Evolutionary conservation across 495 filamentous ascomycete genomes (phyloP), one percentile per base, ranked within the genome.

Genomic region (Penicillium atrosanguineum): DNA sequence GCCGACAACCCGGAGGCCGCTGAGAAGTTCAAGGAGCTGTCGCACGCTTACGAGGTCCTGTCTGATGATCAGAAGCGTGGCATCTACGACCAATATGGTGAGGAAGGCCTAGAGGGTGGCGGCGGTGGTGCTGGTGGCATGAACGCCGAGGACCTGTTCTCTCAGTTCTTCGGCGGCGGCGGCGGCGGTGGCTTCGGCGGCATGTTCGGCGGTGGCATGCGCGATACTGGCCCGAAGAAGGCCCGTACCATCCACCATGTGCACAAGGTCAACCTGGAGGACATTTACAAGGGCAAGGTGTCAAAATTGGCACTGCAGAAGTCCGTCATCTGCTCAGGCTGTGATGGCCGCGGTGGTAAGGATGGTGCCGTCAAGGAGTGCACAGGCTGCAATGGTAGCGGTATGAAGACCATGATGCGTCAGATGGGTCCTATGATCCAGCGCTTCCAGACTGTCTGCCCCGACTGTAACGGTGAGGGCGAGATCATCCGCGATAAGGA

Each of bases 381-480:
- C 77, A 65, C 83, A 26, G 87, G 88, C 56, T 99, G 94, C 71
- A 90, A 95, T 55, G 94, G 94, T 62, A 81, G 85, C 55, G 95
- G 94, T 73, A 95, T 96, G 89, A 97, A 97, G 86, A 96, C 88
- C 19, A 97, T 99, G 93, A 97, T 97, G 94, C 89, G 94, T 63
- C 95, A 97, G 79, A 97, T 97, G 92, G 94, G 95, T 46, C 94
- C 94, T 47, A 99, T 99, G 94, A 97, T 97, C 66, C 95, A 97
- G 76, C 89, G 94, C 46, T 97, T 97, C 83, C 95, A 97, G 82
- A 97, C 95, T 18, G 91, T 97, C 55, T 99, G 94, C 83, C 89
- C 91, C 28, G 94, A 99, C 72, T 99, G 94, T 69, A 90, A 91
- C 53, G 94, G 94, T 54, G 95, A 97, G 70, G 91, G 95, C 44